Conservation (phyloP, 257 asterid genomes). For the Jasminum sambac region DNA sequence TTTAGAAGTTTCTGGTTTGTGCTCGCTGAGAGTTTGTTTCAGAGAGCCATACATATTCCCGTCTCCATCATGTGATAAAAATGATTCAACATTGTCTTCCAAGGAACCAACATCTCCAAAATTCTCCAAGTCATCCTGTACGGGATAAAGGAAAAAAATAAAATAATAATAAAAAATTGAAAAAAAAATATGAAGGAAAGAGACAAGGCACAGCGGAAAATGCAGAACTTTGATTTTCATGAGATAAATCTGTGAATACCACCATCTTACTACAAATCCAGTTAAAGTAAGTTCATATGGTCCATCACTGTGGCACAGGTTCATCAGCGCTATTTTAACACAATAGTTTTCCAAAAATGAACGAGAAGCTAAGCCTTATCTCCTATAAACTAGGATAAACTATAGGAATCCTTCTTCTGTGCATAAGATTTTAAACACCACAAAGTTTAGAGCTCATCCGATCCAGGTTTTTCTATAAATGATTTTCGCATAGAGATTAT, state of each 20-base stretch:
- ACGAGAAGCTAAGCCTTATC: background rate
- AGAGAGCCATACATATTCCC: constrained; percentile 76
- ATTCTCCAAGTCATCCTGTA: constrained; percentile 90
- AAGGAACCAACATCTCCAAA: constrained; percentile 89
- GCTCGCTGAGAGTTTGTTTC: constrained; percentile 60
- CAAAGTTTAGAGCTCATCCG: background rate
- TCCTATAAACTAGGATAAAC: constrained; percentile 14
- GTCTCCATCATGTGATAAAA: constrained; percentile 85
- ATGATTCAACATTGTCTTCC: constrained; percentile 93
- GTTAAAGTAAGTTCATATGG: background rate
- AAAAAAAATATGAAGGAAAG: constrained; percentile 1
- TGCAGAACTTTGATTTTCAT: constrained; percentile 10
- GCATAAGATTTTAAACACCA: background rate
- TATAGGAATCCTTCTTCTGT: background rate
- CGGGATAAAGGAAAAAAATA: constrained; percentile 9
- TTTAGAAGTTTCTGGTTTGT: constrained; percentile 73
- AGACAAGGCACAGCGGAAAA: constrained; percentile 6
- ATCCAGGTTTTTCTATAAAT: too few species aligned
- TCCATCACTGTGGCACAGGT: constrained; percentile 1
- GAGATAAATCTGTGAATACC: constrained; percentile 11
- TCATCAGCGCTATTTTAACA: background rate
- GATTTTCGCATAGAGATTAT: too few species aligned
- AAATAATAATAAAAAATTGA: background rate
- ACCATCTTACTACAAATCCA: background rate
- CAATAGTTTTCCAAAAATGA: constrained; percentile 1